Evolutionary conservation across 768 basidiomycete species (phyloP), one percentile per base, ranked within the genome.

Genomic region (Termitomyces eurrhizus): DNA sequence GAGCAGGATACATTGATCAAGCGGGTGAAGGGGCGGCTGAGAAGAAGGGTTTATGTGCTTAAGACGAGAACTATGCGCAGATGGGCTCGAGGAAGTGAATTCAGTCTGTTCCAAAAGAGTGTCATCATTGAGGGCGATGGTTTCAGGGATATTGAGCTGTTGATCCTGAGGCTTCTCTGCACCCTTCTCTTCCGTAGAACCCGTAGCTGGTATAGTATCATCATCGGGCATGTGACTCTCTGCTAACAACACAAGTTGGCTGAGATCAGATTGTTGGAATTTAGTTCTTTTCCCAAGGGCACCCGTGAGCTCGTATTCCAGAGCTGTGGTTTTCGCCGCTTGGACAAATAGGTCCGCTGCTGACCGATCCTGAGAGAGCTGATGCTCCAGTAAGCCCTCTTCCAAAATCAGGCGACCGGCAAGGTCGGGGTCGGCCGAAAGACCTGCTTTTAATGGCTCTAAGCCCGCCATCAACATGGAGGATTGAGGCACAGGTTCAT

Each of bases 201-300:
- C 61, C 48, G 52, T 57, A 58, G 53, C 55, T 51, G 62, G 24
- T 37, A 55, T 64, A 56, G 61, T n/a, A 21, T 65, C 65, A 66
- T 70, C 74, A 42, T 74, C 69, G 52, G 79, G 68, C 55, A 83
- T 73, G 57, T 85, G 83, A 62, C 93, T 93, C 70, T 95, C 85
- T n/a, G 97, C 96, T 21, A 99, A 83, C 26, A 99, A 79, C 45
- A 98, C 91, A 53, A 99, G 86, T 73, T 99, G 97, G 57, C 89
- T 90, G 58, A 91, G 77, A 37, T 93, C 90, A 56, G 76, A 83
- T 62, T 89, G 79, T 73, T 99, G 97, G 73, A 91, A 99, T 72
- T 93, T 96, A 12, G 97, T 99, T 62, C 93, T 83, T 74, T 89
- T 93, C 44, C 97, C 97, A 56, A 95, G 78, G 11, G 94, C 92